phyloP scores from a whole-genome alignment of 164 flowering plant species.

The Vitis rotundifolia region DNA sequence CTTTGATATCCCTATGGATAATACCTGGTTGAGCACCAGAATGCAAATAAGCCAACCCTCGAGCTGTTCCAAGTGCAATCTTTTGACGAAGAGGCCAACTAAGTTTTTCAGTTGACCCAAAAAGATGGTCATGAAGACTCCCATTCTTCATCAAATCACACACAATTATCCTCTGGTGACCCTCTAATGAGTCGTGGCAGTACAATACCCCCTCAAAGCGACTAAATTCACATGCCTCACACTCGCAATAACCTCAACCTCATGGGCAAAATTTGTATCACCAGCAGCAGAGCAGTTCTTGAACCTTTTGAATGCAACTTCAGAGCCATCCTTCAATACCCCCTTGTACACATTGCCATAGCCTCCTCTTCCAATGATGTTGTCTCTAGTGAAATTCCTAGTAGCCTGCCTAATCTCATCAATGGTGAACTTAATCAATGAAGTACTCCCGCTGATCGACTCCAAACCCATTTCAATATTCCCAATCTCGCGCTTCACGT shows the following conservation, averaged over 20 bases:
- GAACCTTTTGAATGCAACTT: slow-evolving; percentile 84
- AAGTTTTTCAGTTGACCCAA: slow-evolving; percentile 43
- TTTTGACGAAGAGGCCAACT: slow-evolving; percentile 77
- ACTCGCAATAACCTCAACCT: slow-evolving; percentile 68
- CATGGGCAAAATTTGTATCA: slow-evolving; percentile 62
- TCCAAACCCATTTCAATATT: slow-evolving; percentile 31
- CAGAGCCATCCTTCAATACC: slow-evolving; percentile 58
- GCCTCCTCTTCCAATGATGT: slow-evolving; percentile 83
- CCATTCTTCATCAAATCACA: slow-evolving; percentile 82
- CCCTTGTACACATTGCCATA: slow-evolving; percentile 92
- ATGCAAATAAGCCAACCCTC: slow-evolving; percentile 84
- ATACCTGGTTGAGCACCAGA: slow-evolving; percentile 76
- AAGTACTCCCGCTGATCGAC: slow-evolving; percentile 54
- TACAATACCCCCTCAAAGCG: slow-evolving; percentile 60
- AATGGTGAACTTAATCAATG: slow-evolving; percentile 49
- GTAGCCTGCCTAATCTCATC: slow-evolving; percentile 78
- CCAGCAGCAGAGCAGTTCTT: slow-evolving; percentile 83
- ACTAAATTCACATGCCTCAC: slow-evolving; percentile 66
- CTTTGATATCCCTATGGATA: slow-evolving; percentile 86
- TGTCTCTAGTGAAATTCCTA: slow-evolving; percentile 58
- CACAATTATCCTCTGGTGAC: slow-evolving; percentile 87
- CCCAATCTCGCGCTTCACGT: slow-evolving; percentile 22
- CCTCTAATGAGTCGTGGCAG: slow-evolving; percentile 59
- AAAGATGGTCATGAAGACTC: slow-evolving; percentile 75
- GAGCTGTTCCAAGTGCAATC: slow-evolving; percentile 77